Conservation (phyloP, 768 basidiomycete species). For the Pholiota molesta region DNA sequence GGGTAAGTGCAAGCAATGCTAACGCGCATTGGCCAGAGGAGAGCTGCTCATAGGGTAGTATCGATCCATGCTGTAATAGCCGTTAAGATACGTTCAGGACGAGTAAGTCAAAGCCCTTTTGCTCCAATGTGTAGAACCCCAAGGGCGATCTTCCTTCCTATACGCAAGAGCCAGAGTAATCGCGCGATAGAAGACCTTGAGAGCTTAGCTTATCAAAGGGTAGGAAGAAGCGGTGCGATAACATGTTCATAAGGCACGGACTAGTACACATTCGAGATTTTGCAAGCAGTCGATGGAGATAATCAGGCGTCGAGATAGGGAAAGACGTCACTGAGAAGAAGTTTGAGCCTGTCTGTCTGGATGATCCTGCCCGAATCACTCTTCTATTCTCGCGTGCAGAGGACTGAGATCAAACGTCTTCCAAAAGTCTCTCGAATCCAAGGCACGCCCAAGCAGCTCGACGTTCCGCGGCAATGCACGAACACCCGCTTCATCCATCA, state of each 20-base stretch:
- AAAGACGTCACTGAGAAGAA: not conserved
- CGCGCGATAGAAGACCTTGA: not conserved
- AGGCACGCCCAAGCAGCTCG: slow-evolving; percentile 50
- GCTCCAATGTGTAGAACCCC: too few relatives aligned
- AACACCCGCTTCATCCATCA: slow-evolving; percentile 55
- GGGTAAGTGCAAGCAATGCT: too few relatives aligned
- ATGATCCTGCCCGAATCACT: not conserved
- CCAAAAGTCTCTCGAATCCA: slow-evolving; percentile 70
- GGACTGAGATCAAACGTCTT: slow-evolving; percentile 46
- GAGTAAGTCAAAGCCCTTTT: too few relatives aligned
- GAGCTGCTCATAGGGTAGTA: too few relatives aligned
- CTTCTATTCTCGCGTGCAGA: slow-evolving; percentile 37
- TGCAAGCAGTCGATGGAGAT: not conserved
- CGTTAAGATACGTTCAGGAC: too few relatives aligned
- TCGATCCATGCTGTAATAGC: too few relatives aligned
- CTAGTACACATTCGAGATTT: not conserved
- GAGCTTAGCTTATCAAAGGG: not conserved
- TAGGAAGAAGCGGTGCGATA: not conserved
- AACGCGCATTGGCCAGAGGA: too few relatives aligned
- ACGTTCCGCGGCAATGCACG: slow-evolving; percentile 54
- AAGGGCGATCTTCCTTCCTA: too few relatives aligned
- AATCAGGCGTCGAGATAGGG: not conserved
- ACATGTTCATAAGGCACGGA: not conserved
- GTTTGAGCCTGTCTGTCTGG: too few relatives aligned
- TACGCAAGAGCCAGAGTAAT: too few relatives aligned